Evolutionary conservation across 1,284 basidiomycete genomes (phyloP).

Genomic region (Ustilago vetiveriae): DNA sequence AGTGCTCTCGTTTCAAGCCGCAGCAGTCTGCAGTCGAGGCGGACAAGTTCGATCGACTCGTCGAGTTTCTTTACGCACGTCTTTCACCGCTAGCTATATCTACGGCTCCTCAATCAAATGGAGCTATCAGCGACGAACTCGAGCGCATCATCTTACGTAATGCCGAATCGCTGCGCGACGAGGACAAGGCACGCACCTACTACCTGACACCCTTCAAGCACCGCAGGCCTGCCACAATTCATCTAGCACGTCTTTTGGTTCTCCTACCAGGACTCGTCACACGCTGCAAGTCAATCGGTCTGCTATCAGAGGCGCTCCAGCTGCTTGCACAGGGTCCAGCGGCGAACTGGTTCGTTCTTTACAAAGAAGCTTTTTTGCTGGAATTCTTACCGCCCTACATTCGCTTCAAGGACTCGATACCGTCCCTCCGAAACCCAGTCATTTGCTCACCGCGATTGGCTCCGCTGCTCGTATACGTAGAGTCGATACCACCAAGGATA

Average conservation of each 20-base stretch:
- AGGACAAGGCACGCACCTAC: too few relatives aligned
- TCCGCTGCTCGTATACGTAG: constrained; percentile 13
- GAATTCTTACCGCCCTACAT: constrained; percentile 6
- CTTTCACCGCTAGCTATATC: constrained; percentile 15
- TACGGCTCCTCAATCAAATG: background rate
- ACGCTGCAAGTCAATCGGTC: constrained; percentile 29
- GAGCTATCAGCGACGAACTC: background rate
- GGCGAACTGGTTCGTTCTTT: constrained; percentile 7
- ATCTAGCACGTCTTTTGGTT: constrained; percentile 18
- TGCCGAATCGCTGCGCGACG: too few relatives aligned
- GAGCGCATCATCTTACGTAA: background rate
- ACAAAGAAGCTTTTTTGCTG: constrained; percentile 3
- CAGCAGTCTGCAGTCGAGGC: constrained; percentile 3
- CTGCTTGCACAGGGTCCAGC: background rate
- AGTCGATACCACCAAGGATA: constrained; percentile 12
- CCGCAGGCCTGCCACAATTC: background rate
- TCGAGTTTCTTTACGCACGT: constrained; percentile 12
- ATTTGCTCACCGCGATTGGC: background rate
- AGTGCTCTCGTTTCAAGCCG: background rate
- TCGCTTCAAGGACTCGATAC: background rate
- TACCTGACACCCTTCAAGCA: background rate
- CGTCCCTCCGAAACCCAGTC: background rate
- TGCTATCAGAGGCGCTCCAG: constrained; percentile 15
- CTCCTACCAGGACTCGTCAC: constrained; percentile 11
- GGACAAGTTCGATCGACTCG: constrained; percentile 25